Evolutionary conservation across 2,329 filamentous ascomycete genomes (phyloP).

Genomic region (Exserohilum rostratum): DNA sequence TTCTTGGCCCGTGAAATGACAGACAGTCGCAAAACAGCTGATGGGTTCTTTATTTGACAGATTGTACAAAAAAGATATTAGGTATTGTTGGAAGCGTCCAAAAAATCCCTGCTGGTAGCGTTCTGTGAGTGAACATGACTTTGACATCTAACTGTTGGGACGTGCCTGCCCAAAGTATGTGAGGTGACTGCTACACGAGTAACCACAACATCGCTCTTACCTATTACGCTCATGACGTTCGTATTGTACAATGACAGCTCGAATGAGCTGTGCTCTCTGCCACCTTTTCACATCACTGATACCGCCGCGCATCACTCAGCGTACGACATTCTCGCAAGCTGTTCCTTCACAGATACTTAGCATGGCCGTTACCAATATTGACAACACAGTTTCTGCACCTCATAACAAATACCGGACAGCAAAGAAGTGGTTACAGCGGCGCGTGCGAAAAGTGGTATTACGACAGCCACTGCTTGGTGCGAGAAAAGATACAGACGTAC

Average conservation of each 20-base stretch:
- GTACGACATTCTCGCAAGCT: conserved; percentile 22
- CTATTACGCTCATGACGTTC: conserved; percentile 1
- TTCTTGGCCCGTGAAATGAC: too few species aligned
- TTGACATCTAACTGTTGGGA: too few species aligned
- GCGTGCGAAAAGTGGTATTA: conserved; percentile 28
- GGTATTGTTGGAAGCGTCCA: too few species aligned
- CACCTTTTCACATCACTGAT: conserved; percentile 15
- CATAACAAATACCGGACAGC: conserved; percentile 23
- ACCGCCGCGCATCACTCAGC: conserved; percentile 21
- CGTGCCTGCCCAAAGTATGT: neutral
- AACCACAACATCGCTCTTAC: neutral
- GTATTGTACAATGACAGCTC: neutral
- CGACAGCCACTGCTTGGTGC: conserved; percentile 14
- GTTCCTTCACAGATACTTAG: conserved; percentile 10
- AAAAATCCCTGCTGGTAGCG: too few species aligned
- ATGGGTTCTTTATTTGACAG: too few species aligned
- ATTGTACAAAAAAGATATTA: too few species aligned
- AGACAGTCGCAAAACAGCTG: too few species aligned
- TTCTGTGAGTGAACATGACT: neutral
- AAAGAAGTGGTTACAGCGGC: conserved; percentile 36
- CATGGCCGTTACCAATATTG: conserved; percentile 31
- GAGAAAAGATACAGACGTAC: conserved; percentile 3
- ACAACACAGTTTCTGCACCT: conserved; percentile 14
- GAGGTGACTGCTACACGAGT: neutral
- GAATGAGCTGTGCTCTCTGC: neutral